Conservation (phyloP, 108 stramenopile genomes). For the Skeletonema potamos region DNA sequence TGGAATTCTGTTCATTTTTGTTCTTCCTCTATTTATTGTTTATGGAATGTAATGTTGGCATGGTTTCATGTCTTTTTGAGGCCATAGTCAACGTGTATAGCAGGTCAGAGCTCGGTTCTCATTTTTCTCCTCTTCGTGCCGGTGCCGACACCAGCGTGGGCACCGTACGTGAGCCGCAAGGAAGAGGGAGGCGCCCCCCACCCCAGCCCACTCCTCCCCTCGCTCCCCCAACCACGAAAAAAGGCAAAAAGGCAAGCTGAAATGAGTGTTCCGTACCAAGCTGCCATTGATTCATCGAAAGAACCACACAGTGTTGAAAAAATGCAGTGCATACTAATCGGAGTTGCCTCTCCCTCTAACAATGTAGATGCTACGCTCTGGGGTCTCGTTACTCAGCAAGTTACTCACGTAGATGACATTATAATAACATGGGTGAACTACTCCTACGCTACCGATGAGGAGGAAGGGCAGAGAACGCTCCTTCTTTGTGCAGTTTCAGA, state of each 20-base stretch:
- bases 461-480: slow-evolving; percentile 6
- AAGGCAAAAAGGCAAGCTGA: too few relatives aligned
- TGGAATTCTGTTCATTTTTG: slow-evolving; percentile 6
- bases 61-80: not conserved
- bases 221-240: too few relatives aligned
- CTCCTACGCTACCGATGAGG: slow-evolving; percentile 7
- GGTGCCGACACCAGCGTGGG: too few relatives aligned
- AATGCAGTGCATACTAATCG: slow-evolving; percentile 35
- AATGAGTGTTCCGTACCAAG: too few relatives aligned
- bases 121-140: too few relatives aligned
- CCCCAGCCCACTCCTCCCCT: too few relatives aligned
- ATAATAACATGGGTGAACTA: slow-evolving; percentile 5
- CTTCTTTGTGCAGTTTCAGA: slow-evolving; percentile 12
- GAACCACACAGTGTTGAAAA: not conserved
- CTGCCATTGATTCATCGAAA: too few relatives aligned
- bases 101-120: too few relatives aligned
- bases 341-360: slow-evolving; percentile 4
- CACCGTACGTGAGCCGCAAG: too few relatives aligned
- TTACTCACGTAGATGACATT: slow-evolving; percentile 8
- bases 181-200: too few relatives aligned
- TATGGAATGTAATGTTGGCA: not conserved
- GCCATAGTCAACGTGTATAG: too few relatives aligned
- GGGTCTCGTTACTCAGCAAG: not conserved
- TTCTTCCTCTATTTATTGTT: not conserved
- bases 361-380: slow-evolving; percentile 5